Evolutionary conservation across 805 yeast genomes (phyloP), one percentile per base, ranked within the genome.

Genomic region (Kuraishia capsulata): DNA sequence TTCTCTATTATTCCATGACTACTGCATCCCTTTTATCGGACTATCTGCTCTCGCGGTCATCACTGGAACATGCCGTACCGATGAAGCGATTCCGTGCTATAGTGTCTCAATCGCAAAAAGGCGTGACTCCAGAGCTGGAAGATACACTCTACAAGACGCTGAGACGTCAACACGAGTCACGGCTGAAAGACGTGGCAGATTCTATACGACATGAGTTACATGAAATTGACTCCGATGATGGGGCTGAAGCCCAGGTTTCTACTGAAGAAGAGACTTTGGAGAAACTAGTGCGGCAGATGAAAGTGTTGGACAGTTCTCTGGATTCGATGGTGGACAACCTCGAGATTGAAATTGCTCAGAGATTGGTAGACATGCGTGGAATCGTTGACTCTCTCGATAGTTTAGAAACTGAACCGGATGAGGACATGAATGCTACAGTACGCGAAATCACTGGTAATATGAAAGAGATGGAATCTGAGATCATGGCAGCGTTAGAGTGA

Each of bases 271-370:
- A 24, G 13, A 34, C 37, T 4, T 11, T 34, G 23, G 37, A 20
- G 35, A 30, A 11, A 4, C 35, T 30, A 20, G 33, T 29, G 24
- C 13, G 18, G 4, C 52, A 52, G 10, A 44, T 69, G 44, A 43
- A 41, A 1, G 36, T 35, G 5, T 41, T 70, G 20, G 48, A 55
- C n/a, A 35, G 46, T 1, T 48, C 59, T 0, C 21, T 67, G 5
- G 57, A 48, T 4, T 34, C 43, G 0, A 64, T 62, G 25, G 38
- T 48, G 4, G 30, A 39, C 3, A 23, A 33, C 4, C 25, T 56
- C 1, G 54, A 61, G 35, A 25, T 23, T 4, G 28, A 47, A 17
- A 36, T 50, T 3, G 41, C 38, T 4, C 18, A 30, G 9, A 47
- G 44, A 34, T 36, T 56, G 16, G 32, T 36, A 3, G 48, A 52